These are phyloP conservation scores for Cotoneaster glaucophyllus DNA, from an alignment of 306 rosid species.

Conservation along the genomic window DNA sequence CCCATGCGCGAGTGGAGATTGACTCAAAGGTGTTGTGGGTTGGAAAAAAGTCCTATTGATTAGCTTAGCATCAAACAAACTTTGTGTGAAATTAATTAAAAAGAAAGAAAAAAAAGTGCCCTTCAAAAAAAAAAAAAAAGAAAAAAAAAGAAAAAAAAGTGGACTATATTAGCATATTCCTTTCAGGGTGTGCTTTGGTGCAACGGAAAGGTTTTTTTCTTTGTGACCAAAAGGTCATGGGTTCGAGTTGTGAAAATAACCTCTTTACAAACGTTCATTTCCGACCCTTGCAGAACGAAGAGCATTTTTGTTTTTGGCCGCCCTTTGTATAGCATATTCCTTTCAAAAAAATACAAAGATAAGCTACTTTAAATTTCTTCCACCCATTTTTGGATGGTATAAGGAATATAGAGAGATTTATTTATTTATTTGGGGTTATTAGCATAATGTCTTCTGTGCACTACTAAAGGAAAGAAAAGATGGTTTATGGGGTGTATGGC, in stretches of 20 bases:
- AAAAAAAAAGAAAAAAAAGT: background rate
- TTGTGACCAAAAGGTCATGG: too few relatives aligned
- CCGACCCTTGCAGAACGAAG: too few relatives aligned
- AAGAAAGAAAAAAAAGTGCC: background rate
- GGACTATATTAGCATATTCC: background rate
- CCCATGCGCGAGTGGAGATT: background rate
- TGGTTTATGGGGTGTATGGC: slow-evolving; percentile 6
- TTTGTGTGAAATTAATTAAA: background rate
- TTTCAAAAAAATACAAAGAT: background rate
- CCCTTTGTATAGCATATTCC: background rate
- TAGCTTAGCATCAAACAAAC: background rate
- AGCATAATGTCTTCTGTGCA: slow-evolving; percentile 19
- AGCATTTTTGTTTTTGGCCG: too few relatives aligned
- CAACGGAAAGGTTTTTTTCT: too few relatives aligned
- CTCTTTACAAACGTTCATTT: too few relatives aligned
- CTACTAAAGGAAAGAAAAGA: slow-evolving; percentile 10
- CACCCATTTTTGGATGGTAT: slow-evolving; percentile 8
- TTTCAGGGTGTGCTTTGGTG: too few relatives aligned
- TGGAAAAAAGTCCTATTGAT: background rate
- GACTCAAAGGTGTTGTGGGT: too few relatives aligned
- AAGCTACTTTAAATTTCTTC: background rate
- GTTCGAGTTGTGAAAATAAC: too few relatives aligned
- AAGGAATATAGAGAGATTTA: background rate
- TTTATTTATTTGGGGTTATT: background rate
- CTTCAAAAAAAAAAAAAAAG: background rate